A percentile compares a stretch with the other conserved stretches of the same genome.
These are phyloP conservation scores for Cercis canadensis DNA, from an alignment of 306 rosid species.

Conservation along the genomic window DNA sequence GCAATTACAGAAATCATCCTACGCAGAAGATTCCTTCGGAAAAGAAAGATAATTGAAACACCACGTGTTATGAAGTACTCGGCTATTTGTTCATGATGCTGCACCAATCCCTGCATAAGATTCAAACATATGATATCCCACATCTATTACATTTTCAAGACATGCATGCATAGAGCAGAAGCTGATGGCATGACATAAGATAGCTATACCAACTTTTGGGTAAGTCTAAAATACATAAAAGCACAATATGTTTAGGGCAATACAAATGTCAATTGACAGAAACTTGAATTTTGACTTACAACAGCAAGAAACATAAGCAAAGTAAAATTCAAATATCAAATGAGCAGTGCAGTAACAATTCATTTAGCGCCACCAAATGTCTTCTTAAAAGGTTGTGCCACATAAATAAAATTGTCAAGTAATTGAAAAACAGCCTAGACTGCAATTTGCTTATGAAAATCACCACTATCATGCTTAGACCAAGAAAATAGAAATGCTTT, in stretches of 20 bases:
- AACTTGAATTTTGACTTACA: not conserved
- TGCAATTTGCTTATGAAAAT: no score
- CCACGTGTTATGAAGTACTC: conserved; percentile 81
- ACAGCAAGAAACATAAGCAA: conserved; percentile 25
- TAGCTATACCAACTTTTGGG: not conserved
- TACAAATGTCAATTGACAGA: conserved; percentile 10
- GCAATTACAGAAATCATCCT: conserved; percentile 92
- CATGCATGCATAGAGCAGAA: conserved; percentile 27
- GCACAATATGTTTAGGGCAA: conserved; percentile 1
- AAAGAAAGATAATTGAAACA: conserved; percentile 85
- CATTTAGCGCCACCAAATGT: conserved; percentile 16
- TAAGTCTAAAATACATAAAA: conserved; percentile 10
- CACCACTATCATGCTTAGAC: not conserved
- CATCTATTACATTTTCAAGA: conserved; percentile 2
- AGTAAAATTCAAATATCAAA: not conserved
- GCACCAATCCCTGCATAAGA: conserved; percentile 83
- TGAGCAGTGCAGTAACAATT: conserved; percentile 11
- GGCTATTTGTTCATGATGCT: conserved; percentile 75
- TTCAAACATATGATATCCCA: conserved; percentile 13
- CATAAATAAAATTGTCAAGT: not conserved
- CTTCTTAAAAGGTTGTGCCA: conserved; percentile 7
- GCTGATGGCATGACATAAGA: conserved; percentile 4
- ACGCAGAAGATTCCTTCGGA: conserved; percentile 94
- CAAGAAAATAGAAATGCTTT: not conserved
- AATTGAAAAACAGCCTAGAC: not conserved